These are phyloP conservation scores for Aspergillus biplanus DNA, from an alignment of 495 filamentous ascomycete species.

Conservation along the genomic window DNA sequence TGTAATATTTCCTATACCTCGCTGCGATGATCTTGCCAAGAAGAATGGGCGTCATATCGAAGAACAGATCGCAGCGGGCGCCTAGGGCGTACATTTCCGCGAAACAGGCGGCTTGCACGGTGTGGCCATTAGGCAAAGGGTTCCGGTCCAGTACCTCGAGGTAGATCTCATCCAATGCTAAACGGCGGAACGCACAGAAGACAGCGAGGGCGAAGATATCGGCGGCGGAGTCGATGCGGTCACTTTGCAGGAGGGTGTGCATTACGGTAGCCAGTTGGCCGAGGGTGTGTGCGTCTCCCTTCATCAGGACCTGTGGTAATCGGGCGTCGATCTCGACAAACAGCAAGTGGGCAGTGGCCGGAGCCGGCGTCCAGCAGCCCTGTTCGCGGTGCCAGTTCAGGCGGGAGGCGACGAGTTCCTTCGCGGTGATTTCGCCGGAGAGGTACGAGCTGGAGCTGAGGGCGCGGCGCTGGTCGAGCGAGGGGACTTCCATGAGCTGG, in stretches of 20 bases:
- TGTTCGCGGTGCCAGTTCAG: conserved; percentile 20
- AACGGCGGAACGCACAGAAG: conserved; percentile 23
- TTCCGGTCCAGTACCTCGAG: conserved; percentile 23
- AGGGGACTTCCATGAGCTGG: conserved; percentile 20
- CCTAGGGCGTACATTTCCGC: conserved; percentile 24
- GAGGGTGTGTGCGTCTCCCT: conserved; percentile 13
- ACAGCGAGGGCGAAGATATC: conserved; percentile 20
- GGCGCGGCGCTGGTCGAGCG: conserved; percentile 14
- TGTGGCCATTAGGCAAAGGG: conserved; percentile 21
- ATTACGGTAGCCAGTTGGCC: conserved; percentile 10
- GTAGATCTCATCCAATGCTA: conserved; percentile 23
- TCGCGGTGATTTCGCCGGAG: conserved; percentile 14
- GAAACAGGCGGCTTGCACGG: conserved; percentile 22
- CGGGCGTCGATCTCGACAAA: conserved; percentile 19
- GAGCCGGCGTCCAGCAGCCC: conserved; percentile 16
- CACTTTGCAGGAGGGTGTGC: conserved; percentile 6
- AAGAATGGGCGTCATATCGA: conserved; percentile 24
- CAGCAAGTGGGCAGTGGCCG: conserved; percentile 2
- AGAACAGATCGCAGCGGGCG: conserved; percentile 22
- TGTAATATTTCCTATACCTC: conserved; percentile 19
- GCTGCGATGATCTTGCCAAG: conserved; percentile 21
- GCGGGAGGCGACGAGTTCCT: conserved; percentile 19
- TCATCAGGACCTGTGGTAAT: conserved; percentile 13
- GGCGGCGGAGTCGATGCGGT: conserved; percentile 12
- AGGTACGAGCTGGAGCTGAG: conserved; percentile 23